Percentiles rank a stretch among this genome's conserved stretches.
phyloP scores from a whole-genome alignment of 768 basidiomycete genomes.

The Agrocybe chaxingu region DNA sequence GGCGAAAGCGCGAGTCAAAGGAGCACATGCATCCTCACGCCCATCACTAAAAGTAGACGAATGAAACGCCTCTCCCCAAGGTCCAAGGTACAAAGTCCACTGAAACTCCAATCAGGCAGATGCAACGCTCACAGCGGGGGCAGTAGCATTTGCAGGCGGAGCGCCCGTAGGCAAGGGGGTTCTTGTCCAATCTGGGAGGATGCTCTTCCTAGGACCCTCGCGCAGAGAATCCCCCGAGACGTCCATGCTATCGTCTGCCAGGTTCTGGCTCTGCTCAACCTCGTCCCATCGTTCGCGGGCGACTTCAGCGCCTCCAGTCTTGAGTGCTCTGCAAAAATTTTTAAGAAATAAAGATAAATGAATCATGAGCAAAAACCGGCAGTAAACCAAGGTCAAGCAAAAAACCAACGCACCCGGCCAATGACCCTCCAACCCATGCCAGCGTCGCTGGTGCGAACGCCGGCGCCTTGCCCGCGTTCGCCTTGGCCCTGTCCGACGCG shows the following conservation, averaged over 20 bases:
- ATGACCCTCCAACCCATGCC: constrained; percentile 91
- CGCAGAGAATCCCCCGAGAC: constrained; percentile 29
- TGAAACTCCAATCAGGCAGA: background rate
- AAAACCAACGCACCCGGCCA: constrained; percentile 70
- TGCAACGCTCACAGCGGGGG: background rate
- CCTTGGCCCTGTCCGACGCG: constrained; percentile 46
- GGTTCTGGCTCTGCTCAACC: constrained; percentile 44
- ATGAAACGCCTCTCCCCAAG: background rate
- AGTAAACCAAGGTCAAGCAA: background rate
- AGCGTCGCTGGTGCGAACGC: constrained; percentile 79
- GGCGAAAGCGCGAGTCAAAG: too few species aligned
- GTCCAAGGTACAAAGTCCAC: too few species aligned
- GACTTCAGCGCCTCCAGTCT: constrained; percentile 83
- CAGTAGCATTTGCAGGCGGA: constrained; percentile 42
- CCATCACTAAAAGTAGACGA: too few species aligned
- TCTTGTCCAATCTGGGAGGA: constrained; percentile 84
- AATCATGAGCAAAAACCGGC: background rate
- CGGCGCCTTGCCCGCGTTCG: constrained; percentile 80
- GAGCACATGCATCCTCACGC: too few species aligned
- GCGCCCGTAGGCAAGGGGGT: constrained; percentile 61
- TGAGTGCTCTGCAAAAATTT: constrained; percentile 60
- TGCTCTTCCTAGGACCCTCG: constrained; percentile 29
- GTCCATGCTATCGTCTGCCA: constrained; percentile 38
- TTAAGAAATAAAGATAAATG: constrained; percentile 5
- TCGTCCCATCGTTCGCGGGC: constrained; percentile 87